Conservation (phyloP, 164 flowering plant genomes). For the Vitis cinerea region DNA sequence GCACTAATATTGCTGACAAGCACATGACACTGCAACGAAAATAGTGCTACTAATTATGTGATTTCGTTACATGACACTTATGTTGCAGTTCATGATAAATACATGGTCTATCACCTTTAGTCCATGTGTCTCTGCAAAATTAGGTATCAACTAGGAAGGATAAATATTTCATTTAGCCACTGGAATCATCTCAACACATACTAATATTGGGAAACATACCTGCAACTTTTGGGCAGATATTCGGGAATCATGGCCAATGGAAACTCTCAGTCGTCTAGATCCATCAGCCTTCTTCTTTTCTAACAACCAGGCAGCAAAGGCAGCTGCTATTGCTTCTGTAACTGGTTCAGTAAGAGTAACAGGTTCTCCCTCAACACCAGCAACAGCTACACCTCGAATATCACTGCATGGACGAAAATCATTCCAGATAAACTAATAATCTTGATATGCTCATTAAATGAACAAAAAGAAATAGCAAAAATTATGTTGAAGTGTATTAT, state of each 20-base stretch:
- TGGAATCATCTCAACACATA: not conserved
- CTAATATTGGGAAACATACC: constrained; percentile 35
- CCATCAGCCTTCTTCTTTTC: constrained; percentile 66
- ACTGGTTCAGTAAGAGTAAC: constrained; percentile 86
- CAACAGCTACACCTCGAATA: constrained; percentile 97
- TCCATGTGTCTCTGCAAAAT: no score
- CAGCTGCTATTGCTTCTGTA: constrained; percentile 93
- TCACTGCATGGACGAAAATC: constrained; percentile 51
- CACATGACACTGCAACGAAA: no score
- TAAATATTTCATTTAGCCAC: no score
- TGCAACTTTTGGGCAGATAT: constrained; percentile 80
- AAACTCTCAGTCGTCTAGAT: constrained; percentile 58
- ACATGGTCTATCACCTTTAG: no score
- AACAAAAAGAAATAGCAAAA: not conserved
- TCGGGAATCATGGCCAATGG: constrained; percentile 98
- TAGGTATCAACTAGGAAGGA: no score
- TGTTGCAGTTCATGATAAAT: no score
- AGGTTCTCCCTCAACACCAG: constrained; percentile 93
- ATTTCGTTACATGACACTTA: no score
- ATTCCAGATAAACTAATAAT: not conserved
- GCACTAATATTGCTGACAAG: no score
- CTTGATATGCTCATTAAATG: not conserved
- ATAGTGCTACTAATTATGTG: no score
- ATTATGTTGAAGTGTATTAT: not conserved
- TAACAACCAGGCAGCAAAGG: constrained; percentile 84